phyloP scores from a whole-genome alignment of 495 filamentous ascomycete genomes.

The Hypoxylon fragiforme region DNA sequence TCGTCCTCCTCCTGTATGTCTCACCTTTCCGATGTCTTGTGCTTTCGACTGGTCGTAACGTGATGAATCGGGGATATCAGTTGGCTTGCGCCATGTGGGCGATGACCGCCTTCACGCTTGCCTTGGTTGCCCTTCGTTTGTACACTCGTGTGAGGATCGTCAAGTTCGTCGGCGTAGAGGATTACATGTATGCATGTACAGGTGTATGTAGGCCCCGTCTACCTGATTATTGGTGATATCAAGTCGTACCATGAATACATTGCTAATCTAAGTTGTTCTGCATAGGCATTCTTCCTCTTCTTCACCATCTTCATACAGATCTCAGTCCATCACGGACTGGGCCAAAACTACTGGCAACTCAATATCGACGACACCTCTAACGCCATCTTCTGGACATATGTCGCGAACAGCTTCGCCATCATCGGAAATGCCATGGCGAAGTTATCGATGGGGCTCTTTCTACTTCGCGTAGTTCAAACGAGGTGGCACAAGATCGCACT shows the following conservation, averaged over 20 bases:
- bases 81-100: conserved; percentile 44
- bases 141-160: conserved; percentile 45
- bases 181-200: conserved; percentile 42
- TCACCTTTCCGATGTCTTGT: conserved; percentile 14
- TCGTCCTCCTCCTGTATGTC: conserved; percentile 7
- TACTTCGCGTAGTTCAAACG: conserved; percentile 44
- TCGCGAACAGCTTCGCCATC: conserved; percentile 46
- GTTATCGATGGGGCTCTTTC: conserved; percentile 46
- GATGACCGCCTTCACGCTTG: conserved; percentile 38
- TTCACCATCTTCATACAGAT: conserved; percentile 43
- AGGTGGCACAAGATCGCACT: conserved; percentile 41
- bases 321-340: conserved; percentile 40
- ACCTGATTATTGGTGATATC: too few species aligned
- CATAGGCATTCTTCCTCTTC: conserved; percentile 39
- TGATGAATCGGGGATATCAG: conserved; percentile 35
- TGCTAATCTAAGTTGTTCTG: conserved; percentile 2
- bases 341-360: conserved; percentile 40
- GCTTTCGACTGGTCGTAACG: background rate
- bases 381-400: conserved; percentile 46
- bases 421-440: conserved; percentile 47
- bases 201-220: conserved; percentile 34
- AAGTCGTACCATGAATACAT: too few species aligned
- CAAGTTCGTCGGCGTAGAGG: conserved; percentile 43
- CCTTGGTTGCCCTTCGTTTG: conserved; percentile 39
- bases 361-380: conserved; percentile 36